phyloP scores from a whole-genome alignment of 2,329 filamentous ascomycete genomes.

The Verticillium longisporum region DNA sequence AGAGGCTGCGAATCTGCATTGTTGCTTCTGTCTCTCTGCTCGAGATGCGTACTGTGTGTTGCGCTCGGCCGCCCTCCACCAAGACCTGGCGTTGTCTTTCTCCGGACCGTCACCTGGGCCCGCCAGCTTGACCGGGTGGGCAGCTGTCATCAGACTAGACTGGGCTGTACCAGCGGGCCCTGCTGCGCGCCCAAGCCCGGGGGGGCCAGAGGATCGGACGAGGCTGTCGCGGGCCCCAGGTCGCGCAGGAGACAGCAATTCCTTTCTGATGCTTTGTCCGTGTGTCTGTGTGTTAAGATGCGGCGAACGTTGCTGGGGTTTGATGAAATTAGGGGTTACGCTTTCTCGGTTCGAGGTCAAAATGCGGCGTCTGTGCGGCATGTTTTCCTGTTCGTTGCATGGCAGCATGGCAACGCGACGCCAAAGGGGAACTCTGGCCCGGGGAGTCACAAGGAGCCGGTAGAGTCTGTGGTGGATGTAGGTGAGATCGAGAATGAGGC shows the following conservation, averaged over 20 bases:
- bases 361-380: not conserved
- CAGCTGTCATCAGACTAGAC: not conserved
- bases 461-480: not conserved
- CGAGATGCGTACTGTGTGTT: not conserved
- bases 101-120: not conserved
- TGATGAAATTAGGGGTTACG: not conserved
- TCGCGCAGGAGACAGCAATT: not conserved
- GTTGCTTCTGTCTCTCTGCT: not conserved
- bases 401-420: not conserved
- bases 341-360: not conserved
- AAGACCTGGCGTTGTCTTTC: not conserved
- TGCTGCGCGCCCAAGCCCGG: not conserved
- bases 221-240: not conserved
- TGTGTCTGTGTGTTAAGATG: not conserved
- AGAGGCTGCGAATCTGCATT: not conserved
- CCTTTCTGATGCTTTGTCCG: not conserved
- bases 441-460: not conserved
- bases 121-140: not conserved
- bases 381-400: not conserved
- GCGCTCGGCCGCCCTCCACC: not conserved
- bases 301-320: not conserved
- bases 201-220: not conserved
- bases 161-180: not conserved
- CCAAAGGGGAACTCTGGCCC: not conserved
- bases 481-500: conserved; percentile 13